Evolutionary conservation across 441 rosid genomes (phyloP).

Genomic region (Monsonia emarginata): DNA sequence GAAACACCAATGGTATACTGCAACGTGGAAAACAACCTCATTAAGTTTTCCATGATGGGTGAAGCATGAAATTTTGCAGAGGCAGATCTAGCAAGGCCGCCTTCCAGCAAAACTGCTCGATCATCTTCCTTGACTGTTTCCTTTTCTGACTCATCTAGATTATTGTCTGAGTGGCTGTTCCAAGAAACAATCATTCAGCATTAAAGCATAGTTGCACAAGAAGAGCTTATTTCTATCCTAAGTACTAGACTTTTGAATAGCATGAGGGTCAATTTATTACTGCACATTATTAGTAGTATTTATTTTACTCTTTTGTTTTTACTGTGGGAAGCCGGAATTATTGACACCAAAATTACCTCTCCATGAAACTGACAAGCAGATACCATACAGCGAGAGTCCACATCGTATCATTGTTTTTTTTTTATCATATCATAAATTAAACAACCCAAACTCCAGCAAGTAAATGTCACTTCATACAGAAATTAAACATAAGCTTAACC

Average conservation of each 20-base stretch:
- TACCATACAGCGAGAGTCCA: not conserved
- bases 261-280: not conserved
- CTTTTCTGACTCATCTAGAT: conserved; percentile 48
- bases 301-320: too few relatives aligned
- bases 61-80: conserved; percentile 54
- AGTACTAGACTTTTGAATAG: not conserved
- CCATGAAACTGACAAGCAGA: not conserved
- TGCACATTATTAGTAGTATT: not conserved
- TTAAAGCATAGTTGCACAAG: not conserved
- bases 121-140: conserved; percentile 70
- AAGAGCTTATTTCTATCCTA: not conserved
- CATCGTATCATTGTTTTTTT: not conserved
- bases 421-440: not conserved
- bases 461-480: not conserved
- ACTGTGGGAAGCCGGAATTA: not conserved
- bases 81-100: conserved; percentile 69
- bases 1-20: conserved; percentile 5
- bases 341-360: not conserved
- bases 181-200: conserved; percentile 15
- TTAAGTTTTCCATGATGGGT: conserved; percentile 55
- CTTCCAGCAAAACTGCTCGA: conserved; percentile 73
- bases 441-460: not conserved
- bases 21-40: conserved; percentile 37
- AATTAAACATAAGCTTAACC: not conserved
- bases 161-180: conserved; percentile 90